Evolutionary conservation across 1,139 yeast genomes (phyloP).

Genomic region (Meyerozyma smithsonii): DNA sequence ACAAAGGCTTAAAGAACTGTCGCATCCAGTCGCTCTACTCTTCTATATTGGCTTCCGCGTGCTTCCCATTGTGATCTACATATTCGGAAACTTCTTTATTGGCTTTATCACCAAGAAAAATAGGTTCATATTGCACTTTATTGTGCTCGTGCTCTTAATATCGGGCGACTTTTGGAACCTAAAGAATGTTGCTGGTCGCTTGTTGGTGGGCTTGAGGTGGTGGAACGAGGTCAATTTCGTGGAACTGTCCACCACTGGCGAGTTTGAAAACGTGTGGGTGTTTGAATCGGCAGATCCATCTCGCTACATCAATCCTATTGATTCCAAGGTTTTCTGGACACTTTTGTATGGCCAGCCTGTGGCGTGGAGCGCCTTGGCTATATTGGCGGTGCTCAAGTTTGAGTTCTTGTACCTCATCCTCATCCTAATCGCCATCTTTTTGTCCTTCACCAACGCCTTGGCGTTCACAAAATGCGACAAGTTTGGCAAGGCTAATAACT

Average conservation of each 20-base stretch:
- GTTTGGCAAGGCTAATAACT: constrained; percentile 72
- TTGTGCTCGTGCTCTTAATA: constrained; percentile 64
- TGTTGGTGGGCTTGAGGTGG: constrained; percentile 91
- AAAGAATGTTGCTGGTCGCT: constrained; percentile 85
- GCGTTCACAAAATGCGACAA: constrained; percentile 91
- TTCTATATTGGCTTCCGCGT: constrained; percentile 61
- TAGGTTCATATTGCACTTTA: constrained; percentile 72
- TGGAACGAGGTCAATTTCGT: constrained; percentile 67
- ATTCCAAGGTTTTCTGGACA: constrained; percentile 84
- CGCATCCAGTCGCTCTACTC: constrained; percentile 77
- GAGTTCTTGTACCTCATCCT: constrained; percentile 69
- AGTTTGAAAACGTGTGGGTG: constrained; percentile 72
- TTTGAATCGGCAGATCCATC: constrained; percentile 83
- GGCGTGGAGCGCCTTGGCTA: constrained; percentile 67
- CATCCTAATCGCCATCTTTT: constrained; percentile 59
- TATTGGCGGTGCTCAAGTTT: constrained; percentile 73
- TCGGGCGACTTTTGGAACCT: constrained; percentile 94
- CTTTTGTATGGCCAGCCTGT: constrained; percentile 71
- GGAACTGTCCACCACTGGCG: constrained; percentile 44
- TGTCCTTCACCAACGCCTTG: constrained; percentile 77
- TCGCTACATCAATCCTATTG: constrained; percentile 84
- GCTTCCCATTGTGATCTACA: constrained; percentile 59
- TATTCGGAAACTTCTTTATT: constrained; percentile 65
- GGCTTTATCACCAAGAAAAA: constrained; percentile 38
- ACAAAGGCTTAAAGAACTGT: constrained; percentile 45